phyloP scores from a whole-genome alignment of 23 red algal species.

The Cyanidium caldarium region DNA sequence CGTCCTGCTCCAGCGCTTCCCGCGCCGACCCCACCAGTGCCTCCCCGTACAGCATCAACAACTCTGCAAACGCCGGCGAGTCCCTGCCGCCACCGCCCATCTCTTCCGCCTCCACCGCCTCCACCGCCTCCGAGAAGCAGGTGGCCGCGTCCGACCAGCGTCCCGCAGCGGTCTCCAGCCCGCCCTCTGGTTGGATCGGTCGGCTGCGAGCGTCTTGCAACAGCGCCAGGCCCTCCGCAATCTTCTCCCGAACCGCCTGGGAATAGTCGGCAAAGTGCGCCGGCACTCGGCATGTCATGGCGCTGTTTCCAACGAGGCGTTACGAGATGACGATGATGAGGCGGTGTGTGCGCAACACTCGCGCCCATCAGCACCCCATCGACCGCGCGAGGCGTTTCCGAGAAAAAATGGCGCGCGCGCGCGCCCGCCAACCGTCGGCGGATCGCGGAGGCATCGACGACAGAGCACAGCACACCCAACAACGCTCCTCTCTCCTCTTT shows the following conservation, averaged over 20 bases:
- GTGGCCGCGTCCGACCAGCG: not conserved
- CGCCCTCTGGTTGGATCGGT: not conserved
- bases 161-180: not conserved
- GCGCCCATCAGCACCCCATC: no score
- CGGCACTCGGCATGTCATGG: no score
- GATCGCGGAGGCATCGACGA: no score
- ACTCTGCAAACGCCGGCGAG: not conserved
- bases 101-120: not conserved
- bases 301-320: no score
- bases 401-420: no score
- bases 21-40: not conserved
- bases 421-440: no score
- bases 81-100: not conserved
- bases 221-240: not conserved
- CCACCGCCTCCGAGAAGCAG: not conserved
- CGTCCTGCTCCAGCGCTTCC: slow-evolving; percentile 2
- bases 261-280: not conserved
- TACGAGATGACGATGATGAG: no score
- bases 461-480: no score
- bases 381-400: no score
- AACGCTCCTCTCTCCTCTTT: no score
- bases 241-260: not conserved
- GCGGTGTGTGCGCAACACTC: no score
- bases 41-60: not conserved
- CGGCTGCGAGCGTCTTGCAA: not conserved